Base-by-base conservation (phyloP, 1,139 yeast genomes). In the Nadsonia starkeyi-henricii region DNA sequence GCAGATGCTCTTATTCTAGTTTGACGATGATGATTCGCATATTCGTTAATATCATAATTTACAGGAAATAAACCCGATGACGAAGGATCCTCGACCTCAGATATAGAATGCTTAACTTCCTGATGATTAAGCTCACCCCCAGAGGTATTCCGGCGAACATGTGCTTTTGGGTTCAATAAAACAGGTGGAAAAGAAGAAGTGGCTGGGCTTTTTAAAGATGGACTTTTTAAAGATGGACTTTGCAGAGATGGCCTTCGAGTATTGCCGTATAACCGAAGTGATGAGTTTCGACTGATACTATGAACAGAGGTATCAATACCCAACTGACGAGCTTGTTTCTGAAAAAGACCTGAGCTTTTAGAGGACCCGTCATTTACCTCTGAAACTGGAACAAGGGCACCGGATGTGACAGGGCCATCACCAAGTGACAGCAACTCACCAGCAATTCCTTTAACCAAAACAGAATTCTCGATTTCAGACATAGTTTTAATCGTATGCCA, bases 361-460 rank as follows among this genome's bases (percentile, higher is more conserved):
- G 28, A 23, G 9, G 8, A 5, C 5, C 28, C 9, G 9, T 23
- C 28, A 9, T 9, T 9, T 23, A 23, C 9, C 5, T 23, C 28
- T 23, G 28, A 23, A n/a, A n/a, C n/a, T n/a, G n/a, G n/a, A n/a
- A n/a, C n/a, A n/a, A n/a, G 5, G 28, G 28, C 28, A 5, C 28
- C 9, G 28, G 39, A 33, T 5, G 4, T 33, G 17, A n/a, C 39
- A 15, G 17, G 17, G 4, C 9, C 39, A n/a, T 33, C 39, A 33
- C 17, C 17, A 33, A 13, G 39, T 12, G 3, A 15, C n/a, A 52
- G 43, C 20, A 56, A 43, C 18, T 55, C 57, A 28, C 49, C 50
- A 28, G 58, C 57, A 21, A 55, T 48, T 20, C 54, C 54, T 21
- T 48, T 45, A n/a, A 55, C 57, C 47, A 54, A 28, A 19, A 55